Evolutionary conservation across 2,329 filamentous ascomycete genomes (phyloP).

Genomic region (Paraconiothyrium sp.): DNA sequence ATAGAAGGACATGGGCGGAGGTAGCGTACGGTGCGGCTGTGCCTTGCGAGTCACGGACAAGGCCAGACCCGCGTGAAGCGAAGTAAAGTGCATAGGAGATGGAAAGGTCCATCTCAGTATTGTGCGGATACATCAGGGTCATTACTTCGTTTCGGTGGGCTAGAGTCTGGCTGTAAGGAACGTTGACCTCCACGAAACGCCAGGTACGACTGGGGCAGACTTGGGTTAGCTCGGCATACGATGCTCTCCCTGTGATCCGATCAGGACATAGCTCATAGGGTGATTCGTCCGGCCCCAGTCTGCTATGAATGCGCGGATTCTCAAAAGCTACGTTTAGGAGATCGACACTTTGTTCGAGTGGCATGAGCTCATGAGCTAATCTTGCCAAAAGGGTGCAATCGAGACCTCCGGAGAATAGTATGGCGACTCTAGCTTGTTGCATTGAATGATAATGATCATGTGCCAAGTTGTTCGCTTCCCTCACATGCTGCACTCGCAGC

Average conservation of each 20-base stretch:
- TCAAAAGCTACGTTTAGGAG: slow-evolving; percentile 97
- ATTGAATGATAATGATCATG: background rate
- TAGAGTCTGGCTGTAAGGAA: slow-evolving; percentile 80
- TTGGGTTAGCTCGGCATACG: slow-evolving; percentile 75
- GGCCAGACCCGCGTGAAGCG: slow-evolving; percentile 77
- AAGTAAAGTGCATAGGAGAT: slow-evolving; percentile 96
- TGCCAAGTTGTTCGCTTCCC: slow-evolving; percentile 29
- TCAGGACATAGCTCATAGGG: slow-evolving; percentile 89
- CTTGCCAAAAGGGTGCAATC: slow-evolving; percentile 91
- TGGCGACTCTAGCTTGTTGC: slow-evolving; percentile 67
- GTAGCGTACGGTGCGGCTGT: slow-evolving; percentile 65
- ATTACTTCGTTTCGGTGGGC: slow-evolving; percentile 75
- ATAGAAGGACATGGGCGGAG: slow-evolving; percentile 83
- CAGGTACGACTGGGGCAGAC: slow-evolving; percentile 77
- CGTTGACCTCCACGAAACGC: slow-evolving; percentile 86
- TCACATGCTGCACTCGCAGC: slow-evolving; percentile 58
- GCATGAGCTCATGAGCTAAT: slow-evolving; percentile 79
- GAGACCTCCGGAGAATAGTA: slow-evolving; percentile 93
- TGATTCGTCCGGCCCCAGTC: slow-evolving; percentile 37
- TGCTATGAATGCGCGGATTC: slow-evolving; percentile 75
- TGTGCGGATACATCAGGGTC: slow-evolving; percentile 86
- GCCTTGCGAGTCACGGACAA: slow-evolving; percentile 45
- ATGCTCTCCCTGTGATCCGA: slow-evolving; percentile 82
- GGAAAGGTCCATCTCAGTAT: slow-evolving; percentile 98
- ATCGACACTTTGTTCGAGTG: slow-evolving; percentile 75